Evolutionary conservation across 192 early-diverging fungal genomes (phyloP).

Genomic region (Umbelopsis sp.): DNA sequence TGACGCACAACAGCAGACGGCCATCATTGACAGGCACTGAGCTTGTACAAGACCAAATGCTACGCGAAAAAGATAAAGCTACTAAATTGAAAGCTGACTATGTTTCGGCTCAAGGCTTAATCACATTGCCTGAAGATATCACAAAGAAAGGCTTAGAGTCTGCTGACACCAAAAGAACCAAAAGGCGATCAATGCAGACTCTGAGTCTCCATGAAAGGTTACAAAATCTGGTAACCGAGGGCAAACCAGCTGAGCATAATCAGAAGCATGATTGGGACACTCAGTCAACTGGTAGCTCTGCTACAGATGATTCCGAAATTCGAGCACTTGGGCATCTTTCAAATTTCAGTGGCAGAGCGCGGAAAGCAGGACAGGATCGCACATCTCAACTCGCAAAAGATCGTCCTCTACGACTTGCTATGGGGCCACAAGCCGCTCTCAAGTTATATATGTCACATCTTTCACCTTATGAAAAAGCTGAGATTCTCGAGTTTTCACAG

Average conservation of each 20-base stretch:
- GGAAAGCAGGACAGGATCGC: not conserved
- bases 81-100: slow-evolving; percentile 15
- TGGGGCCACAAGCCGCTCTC: slow-evolving; percentile 46
- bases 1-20: not conserved
- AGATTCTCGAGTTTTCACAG: slow-evolving; percentile 80
- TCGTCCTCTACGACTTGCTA: slow-evolving; percentile 8
- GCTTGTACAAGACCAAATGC: slow-evolving; percentile 16
- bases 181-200: not conserved
- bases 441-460: slow-evolving; percentile 73
- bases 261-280: slow-evolving; percentile 1
- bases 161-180: not conserved
- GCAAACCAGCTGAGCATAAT: not conserved
- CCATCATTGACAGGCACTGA: slow-evolving; percentile 10
- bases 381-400: slow-evolving; percentile 8
- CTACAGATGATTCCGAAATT: slow-evolving; percentile 7
- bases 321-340: not conserved
- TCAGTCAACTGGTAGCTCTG: not conserved
- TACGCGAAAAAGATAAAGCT: slow-evolving; percentile 9
- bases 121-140: slow-evolving; percentile 10
- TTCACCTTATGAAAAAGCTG: slow-evolving; percentile 83
- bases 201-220: slow-evolving; percentile 21
- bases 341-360: not conserved
- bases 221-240: slow-evolving; percentile 19
- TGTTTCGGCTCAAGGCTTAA: slow-evolving; percentile 17
- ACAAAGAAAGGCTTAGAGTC: not conserved